Base-by-base conservation (phyloP, 495 filamentous ascomycete genomes). In the Talaromyces wortmannii region DNA sequence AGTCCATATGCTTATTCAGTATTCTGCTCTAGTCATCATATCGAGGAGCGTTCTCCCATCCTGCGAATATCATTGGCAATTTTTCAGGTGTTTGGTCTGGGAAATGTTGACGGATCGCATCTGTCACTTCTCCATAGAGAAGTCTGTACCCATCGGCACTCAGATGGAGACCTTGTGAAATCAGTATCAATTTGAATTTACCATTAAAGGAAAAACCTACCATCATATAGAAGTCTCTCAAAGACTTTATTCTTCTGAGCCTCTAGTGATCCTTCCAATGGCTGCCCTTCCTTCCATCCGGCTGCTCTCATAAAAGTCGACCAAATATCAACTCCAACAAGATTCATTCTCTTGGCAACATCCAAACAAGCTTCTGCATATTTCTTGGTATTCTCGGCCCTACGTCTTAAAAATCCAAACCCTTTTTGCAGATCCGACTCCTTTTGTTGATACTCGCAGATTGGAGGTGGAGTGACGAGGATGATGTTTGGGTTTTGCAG, bases 281-380 rank as follows among this genome's bases (percentile, higher is more conserved):
- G 62, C 17, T 80, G 65, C 4, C 77, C 83, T 43, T 74, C 71
- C 36, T 87, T 64, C 87, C 89, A 79, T 53, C 86, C 73, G 18
- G 83, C 80, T 36, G 70, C 67, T 15, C 80, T 64, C 81, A 94
- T 86, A 53, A 95, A 77, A 0, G 83, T 80, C 45, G 78, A 77
- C 80, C 87, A 91, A 0, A 95, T 73, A 67, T 96, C 87, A n/a
- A 89, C 74, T 5, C 91, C 82, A 3, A 82, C 78, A 7, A 92
- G 66, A 5, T 74, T 76, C 23, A 86, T 67, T 55, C 82, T 78
- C 18, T 75, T 66, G 0, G 81, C 90, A 15, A 92, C 77, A 57
- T 87, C 76, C 40, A 81, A 74, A 18, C 76, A 84, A 8, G 82
- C 83, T 59, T 87, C 79, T 3, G 86, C 88, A 68, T 95, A 96